phyloP scores from a whole-genome alignment of 2,329 filamentous ascomycete species.

The Fusarium miscanthi region DNA sequence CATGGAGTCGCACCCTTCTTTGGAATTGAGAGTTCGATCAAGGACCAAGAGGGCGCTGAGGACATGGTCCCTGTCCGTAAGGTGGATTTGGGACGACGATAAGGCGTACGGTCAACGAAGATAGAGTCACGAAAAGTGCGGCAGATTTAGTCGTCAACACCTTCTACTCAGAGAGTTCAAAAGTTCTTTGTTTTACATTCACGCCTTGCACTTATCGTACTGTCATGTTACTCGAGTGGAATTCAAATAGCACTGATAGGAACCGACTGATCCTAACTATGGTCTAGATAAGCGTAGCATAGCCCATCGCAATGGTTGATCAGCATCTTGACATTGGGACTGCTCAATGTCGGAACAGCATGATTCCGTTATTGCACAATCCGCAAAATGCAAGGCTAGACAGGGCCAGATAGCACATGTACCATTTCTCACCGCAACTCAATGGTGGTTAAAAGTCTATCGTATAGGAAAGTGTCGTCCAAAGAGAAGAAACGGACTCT shows the following conservation, averaged over 20 bases:
- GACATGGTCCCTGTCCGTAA: conserved; percentile 64
- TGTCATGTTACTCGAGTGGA: neutral
- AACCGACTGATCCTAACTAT: neutral
- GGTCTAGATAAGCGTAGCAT: neutral
- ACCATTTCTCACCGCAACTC: neutral
- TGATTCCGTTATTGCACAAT: neutral
- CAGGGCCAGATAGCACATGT: neutral
- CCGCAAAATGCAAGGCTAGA: neutral
- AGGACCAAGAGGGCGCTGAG: conserved; percentile 46
- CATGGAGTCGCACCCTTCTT: conserved; percentile 78
- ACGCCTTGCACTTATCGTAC: neutral
- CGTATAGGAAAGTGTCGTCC: neutral
- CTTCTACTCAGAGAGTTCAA: conserved; percentile 11
- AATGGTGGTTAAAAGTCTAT: neutral
- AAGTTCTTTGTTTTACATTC: conserved; percentile 16
- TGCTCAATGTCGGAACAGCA: neutral
- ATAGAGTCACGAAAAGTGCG: neutral
- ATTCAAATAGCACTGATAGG: neutral
- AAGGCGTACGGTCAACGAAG: neutral
- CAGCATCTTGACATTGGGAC: neutral
- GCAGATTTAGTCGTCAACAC: neutral
- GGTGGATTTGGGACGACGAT: conserved; percentile 63
- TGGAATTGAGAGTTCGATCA: conserved; percentile 43
- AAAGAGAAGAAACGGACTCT: neutral
- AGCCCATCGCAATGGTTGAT: neutral